These are phyloP conservation scores for Coccomyxa sp. DNA, from an alignment of 139 green algal genomes.

Conservation along the genomic window DNA sequence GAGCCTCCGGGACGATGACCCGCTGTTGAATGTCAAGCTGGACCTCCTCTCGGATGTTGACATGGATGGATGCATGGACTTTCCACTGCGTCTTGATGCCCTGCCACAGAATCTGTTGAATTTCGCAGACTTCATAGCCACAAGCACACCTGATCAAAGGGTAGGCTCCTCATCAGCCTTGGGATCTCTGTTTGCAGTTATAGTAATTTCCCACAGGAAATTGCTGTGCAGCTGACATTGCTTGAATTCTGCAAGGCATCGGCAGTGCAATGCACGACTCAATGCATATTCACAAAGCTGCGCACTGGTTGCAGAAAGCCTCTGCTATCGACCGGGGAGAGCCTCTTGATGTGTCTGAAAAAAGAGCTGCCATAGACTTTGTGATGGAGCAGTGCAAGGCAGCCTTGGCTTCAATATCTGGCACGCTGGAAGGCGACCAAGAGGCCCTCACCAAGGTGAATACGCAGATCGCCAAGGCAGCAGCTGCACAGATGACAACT, in stretches of 20 bases:
- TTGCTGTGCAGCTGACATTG: too few species aligned
- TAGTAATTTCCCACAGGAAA: too few species aligned
- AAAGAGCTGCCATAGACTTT: not conserved
- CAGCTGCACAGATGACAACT: not conserved
- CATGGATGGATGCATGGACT: conserved; percentile 13
- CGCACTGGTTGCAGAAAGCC: too few species aligned
- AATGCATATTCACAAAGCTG: too few species aligned
- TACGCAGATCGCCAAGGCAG: not conserved
- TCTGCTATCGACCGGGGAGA: too few species aligned
- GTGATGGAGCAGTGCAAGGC: not conserved
- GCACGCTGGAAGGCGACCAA: not conserved
- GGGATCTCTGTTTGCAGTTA: too few species aligned
- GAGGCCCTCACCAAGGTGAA: not conserved
- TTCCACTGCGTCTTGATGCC: conserved; percentile 38
- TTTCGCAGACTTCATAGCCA: conserved; percentile 30
- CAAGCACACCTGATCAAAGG: not conserved
- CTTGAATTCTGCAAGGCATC: too few species aligned
- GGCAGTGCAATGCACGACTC: too few species aligned
- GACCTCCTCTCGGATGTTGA: conserved; percentile 16
- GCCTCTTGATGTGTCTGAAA: too few species aligned
- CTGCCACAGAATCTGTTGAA: conserved; percentile 35
- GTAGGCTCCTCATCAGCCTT: not conserved
- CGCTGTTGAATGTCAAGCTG: conserved; percentile 33
- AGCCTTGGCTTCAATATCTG: not conserved
- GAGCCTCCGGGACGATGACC: conserved; percentile 7